These are phyloP conservation scores for Lactarius sanguifluus DNA, from an alignment of 768 basidiomycete species.

Conservation along the genomic window DNA sequence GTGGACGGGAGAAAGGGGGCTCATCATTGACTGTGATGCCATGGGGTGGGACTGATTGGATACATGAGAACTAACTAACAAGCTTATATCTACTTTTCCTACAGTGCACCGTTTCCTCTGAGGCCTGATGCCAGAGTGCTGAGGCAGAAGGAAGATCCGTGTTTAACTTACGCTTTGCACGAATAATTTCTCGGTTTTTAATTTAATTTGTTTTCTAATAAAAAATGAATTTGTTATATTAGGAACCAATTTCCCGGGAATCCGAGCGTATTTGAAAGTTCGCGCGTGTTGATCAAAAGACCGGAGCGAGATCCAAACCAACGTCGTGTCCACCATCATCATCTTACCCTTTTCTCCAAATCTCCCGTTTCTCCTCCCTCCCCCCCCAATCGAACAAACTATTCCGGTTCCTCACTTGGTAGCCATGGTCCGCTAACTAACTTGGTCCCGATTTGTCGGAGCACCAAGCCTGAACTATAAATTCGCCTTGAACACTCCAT, in stretches of 20 bases:
- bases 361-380: slow-evolving; percentile 2
- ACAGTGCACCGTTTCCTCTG: too few relatives aligned
- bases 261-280: slow-evolving; percentile 7
- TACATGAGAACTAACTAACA: not conserved
- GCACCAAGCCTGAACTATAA: slow-evolving; percentile 26
- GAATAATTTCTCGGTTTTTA: not conserved
- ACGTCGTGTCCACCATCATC: slow-evolving; percentile 6
- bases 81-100: not conserved
- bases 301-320: slow-evolving; percentile 20
- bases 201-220: not conserved
- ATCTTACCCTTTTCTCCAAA: slow-evolving; percentile 1
- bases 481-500: not conserved
- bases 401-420: slow-evolving; percentile 21
- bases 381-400: not conserved
- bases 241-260: slow-evolving; percentile 10
- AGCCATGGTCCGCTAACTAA: slow-evolving; percentile 14
- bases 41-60: not conserved
- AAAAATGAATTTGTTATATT: not conserved
- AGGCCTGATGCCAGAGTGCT: not conserved
- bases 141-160: not conserved
- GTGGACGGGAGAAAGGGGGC: not conserved
- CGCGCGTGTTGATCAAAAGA: slow-evolving; percentile 23
- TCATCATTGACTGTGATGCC: not conserved
- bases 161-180: not conserved
- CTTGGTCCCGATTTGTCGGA: slow-evolving; percentile 29